Conservation (phyloP, 2,329 filamentous ascomycete genomes). For the Trichoderma brevicompactum region DNA sequence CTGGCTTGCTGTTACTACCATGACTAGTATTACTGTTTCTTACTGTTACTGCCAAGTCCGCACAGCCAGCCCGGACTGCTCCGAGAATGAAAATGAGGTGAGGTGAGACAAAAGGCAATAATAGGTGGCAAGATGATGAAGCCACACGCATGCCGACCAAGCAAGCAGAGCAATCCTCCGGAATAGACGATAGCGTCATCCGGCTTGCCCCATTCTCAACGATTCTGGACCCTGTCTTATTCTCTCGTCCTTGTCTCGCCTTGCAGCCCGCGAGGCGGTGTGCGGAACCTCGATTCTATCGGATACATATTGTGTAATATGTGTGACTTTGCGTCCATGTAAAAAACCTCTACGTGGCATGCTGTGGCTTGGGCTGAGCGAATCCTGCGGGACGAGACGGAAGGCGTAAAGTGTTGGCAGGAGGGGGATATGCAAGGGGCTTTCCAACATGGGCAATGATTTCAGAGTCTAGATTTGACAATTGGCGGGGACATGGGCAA, state of each 20-base stretch:
- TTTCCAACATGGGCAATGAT: no score
- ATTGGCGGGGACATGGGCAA: not conserved
- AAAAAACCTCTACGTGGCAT: conserved; percentile 8
- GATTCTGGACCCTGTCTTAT: not conserved
- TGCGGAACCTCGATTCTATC: not conserved
- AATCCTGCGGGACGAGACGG: not conserved
- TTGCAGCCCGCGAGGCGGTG: not conserved
- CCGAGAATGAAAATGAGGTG: conserved; percentile 4
- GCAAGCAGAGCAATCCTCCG: not conserved
- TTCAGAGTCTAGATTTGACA: not conserved
- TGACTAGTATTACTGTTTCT: no score
- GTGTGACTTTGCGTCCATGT: not conserved
- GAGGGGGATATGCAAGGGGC: conserved; percentile 19
- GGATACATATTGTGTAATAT: conserved; percentile 4
- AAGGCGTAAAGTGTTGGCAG: conserved; percentile 20
- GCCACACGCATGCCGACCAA: not conserved
- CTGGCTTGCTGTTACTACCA: not conserved
- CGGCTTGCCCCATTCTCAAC: not conserved
- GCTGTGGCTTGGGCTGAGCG: conserved; percentile 3
- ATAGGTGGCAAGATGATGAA: not conserved
- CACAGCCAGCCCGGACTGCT: not conserved
- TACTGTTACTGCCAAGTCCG: no score
- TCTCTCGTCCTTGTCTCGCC: conserved; percentile 1
- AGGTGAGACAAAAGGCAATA: not conserved
- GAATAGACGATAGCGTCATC: not conserved